Percentiles rank a stretch among this genome's conserved stretches.
These are phyloP conservation scores for Adenanthera pavonina DNA, from an alignment of 306 rosid species.

Conservation along the genomic window DNA sequence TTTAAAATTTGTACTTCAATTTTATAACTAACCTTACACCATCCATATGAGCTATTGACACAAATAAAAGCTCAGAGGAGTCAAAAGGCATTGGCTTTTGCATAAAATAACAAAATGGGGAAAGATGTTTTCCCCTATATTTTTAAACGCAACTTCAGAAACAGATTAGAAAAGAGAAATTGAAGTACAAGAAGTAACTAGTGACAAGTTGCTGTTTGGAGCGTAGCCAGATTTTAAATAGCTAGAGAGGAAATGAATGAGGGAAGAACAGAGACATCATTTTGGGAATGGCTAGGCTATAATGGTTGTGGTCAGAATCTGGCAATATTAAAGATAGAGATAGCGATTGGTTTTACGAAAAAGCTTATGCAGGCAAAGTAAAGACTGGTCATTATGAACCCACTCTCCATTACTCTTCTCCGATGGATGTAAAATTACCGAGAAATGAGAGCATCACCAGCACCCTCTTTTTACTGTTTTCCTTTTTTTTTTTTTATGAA, in stretches of 20 bases:
- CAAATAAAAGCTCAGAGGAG: not conserved
- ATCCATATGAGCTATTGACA: not conserved
- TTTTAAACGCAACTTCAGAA: not conserved
- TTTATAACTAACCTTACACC: no score
- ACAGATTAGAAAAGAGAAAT: not conserved
- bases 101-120: not conserved
- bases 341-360: conserved; percentile 3
- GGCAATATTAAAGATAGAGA: conserved; percentile 10
- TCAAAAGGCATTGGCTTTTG: not conserved
- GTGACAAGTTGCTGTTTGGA: not conserved
- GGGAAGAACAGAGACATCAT: not conserved
- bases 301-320: conserved; percentile 7
- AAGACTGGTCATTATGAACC: not conserved
- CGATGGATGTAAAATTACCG: conserved; percentile 10
- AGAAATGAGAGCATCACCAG: not conserved
- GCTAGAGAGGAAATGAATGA: conserved; percentile 21
- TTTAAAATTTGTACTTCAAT: no score
- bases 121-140: not conserved
- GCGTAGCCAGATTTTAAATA: no score
- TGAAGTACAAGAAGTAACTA: not conserved
- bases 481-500: not conserved
- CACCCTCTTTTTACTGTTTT: not conserved
- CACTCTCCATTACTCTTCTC: not conserved
- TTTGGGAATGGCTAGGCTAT: not conserved
- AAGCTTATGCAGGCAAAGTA: not conserved